Evolutionary conservation across 1,139 yeast species (phyloP), one percentile per base, ranked within the genome.

Genomic region (Lizanozyma gosingica): DNA sequence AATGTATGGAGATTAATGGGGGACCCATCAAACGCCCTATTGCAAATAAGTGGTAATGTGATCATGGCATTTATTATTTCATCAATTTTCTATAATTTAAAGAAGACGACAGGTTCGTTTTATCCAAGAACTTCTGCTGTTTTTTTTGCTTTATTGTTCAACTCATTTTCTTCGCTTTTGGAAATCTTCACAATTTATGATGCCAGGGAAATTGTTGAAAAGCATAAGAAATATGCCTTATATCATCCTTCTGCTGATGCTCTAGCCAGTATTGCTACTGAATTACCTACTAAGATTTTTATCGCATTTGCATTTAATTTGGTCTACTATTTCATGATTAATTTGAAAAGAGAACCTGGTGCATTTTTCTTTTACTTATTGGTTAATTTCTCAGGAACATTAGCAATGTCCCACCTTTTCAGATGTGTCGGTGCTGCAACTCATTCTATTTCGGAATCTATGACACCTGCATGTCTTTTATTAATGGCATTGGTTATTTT

Each of bases 201-300:
- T 52, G 80, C 86, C 14, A 76, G 94, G 53, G 80, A 84, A 2
- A 76, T 85, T 47, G 83, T 83, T 27, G 90, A 83, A 57, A 86
- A 86, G 55, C 95, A 85, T 51, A 80, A 80, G 55, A 71, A 78
- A 35, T 84, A 77, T 57, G 86, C 88, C 1, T 59, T 84, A 41
- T 83, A 83, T 53, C 85, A 81, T 45, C 92, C 92, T 4, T 71
- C 87, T 41, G 86, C 90, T 2, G 86, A 83, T 50, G 87, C 92
- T 0, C 51, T 82, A 15, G 84, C 88, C 0, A 76, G 85, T 11
- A 71, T 82, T 40, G 50, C 82, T 15, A 75, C 87, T 2, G 87
- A 83, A 50, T 52, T 83, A 44, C 94, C 94, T 0, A 63, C 76
- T 34, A 81, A 83, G 56, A 40, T 81, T 16, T 37, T 66, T 18